Base-by-base conservation (phyloP, 345 rosid species). In the Eucalyptus regnans region DNA sequence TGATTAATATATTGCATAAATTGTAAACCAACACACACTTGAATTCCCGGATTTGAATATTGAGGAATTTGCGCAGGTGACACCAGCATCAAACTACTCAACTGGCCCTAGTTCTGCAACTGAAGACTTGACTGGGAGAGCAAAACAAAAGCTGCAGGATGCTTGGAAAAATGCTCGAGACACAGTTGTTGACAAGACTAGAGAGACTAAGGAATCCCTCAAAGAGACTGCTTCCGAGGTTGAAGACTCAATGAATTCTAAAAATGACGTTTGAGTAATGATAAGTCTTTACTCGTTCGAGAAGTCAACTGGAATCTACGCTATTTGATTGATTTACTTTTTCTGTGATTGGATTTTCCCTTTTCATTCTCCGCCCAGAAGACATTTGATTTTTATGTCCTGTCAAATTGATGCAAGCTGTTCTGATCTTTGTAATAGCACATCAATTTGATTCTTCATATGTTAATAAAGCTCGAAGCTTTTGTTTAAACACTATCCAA, bases 151-250 rank as follows among this genome's bases (percentile, higher is more conserved):
- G 7, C 92, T 83, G 49, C 88, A 91, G 89, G 93, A 89, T 54
- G 93, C 93, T 20, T 92, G 93, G 95, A 91, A 90, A 9, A 50
- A 93, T 7, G 91, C 92, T 51, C 92, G 91, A 51, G 94, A 91
- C 50, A 91, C 92, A 8, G 88, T 86, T 37, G 87, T 86, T 25
- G 87, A 60, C 31, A 51, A 54, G 44, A 29, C 93, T 18, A 86
- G 89, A 68, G 90, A 91, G 89, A 87, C 90, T 44, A 92, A 90
- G 86, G 92, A 92, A 56, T 56, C 88, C 13, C 90, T 91, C 83
- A 86, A 86, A 44, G 87, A 86, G 13, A 56, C 46, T 50, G 87
- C 87, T 12, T 54, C 60, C 0, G 46, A 60, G 18, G 87, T 86
- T 44, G 87, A 54, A 31, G 66, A 44, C n/a, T 33, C 66, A 1